These are phyloP conservation scores for Turnera subulata DNA, from an alignment of 345 rosid species.

Conservation along the genomic window DNA sequence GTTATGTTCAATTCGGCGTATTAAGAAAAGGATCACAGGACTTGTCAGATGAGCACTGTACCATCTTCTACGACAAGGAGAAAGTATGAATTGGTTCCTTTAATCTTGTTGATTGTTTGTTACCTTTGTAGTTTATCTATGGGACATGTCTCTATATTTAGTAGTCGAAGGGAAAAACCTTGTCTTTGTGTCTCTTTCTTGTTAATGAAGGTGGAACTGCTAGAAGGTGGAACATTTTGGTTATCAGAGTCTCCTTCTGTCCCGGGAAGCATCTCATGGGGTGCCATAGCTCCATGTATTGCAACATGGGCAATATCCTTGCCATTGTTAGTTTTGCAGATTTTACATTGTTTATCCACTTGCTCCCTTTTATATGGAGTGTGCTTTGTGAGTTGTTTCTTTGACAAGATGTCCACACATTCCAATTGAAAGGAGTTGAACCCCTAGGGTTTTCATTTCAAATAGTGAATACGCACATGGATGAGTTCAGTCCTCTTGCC, in stretches of 20 bases:
- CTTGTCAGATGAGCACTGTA: constrained; percentile 70
- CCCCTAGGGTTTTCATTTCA: constrained; percentile 97
- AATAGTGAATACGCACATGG: constrained; percentile 93
- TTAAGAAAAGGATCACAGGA: constrained; percentile 88
- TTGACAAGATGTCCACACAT: constrained; percentile 87
- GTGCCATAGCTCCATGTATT: constrained; percentile 76
- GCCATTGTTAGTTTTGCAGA: background rate
- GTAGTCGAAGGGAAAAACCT: background rate
- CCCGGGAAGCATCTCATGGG: constrained; percentile 94
- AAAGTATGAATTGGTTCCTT: constrained; percentile 53
- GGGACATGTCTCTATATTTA: background rate
- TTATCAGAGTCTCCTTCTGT: constrained; percentile 97
- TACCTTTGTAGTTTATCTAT: background rate
- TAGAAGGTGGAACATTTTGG: constrained; percentile 99
- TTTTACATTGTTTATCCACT: constrained; percentile 5
- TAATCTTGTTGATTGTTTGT: background rate
- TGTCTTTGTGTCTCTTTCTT: constrained; percentile 13
- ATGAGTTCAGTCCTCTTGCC: constrained; percentile 84
- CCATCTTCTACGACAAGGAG: constrained; percentile 90
- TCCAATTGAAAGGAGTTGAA: constrained; percentile 88
- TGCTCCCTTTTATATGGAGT: background rate
- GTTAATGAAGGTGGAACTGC: constrained; percentile 75
- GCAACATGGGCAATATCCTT: constrained; percentile 99
- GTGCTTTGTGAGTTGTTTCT: constrained; percentile 34
- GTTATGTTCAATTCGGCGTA: constrained; percentile 81